A percentile compares a stretch with the other conserved stretches of the same genome.
Conservation (phyloP, 2,329 filamentous ascomycete genomes). For the Parastagonospora nodorum region DNA sequence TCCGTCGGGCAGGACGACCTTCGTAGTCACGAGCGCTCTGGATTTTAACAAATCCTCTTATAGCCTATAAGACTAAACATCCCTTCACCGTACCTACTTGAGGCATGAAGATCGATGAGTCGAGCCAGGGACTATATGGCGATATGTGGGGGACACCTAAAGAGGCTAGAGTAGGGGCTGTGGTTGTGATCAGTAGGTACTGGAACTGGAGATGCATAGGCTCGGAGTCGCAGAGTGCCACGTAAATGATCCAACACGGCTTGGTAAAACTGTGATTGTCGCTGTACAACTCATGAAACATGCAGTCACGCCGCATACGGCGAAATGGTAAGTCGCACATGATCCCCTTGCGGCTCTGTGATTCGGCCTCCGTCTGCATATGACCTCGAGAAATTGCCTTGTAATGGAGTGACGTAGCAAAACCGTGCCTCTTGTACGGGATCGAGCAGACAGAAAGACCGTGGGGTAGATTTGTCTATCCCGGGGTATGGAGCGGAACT, state of each 20-base stretch:
- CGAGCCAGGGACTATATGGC: not conserved
- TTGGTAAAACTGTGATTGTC: conserved; percentile 27
- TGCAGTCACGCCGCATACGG: conserved; percentile 40
- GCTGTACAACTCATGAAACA: conserved; percentile 50
- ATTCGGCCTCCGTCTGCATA: conserved; percentile 39
- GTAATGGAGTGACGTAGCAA: conserved; percentile 38
- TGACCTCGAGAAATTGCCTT: conserved; percentile 42
- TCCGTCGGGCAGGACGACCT: conserved; percentile 24
- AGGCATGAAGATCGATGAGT: not conserved
- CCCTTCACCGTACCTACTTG: not conserved
- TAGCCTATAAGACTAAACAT: conserved; percentile 1
- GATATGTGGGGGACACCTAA: conserved; percentile 1
- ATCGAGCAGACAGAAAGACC: conserved; percentile 15
- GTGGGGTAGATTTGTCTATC: conserved; percentile 24
- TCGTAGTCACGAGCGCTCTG: conserved; percentile 17
- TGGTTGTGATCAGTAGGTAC: conserved; percentile 7
- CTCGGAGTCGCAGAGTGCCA: conserved; percentile 24
- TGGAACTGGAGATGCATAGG: conserved; percentile 15
- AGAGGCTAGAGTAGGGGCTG: conserved; percentile 9
- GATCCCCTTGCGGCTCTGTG: conserved; percentile 39
- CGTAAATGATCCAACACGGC: conserved; percentile 24
- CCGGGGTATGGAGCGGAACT: conserved; percentile 18
- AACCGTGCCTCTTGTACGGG: conserved; percentile 11
- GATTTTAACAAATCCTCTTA: not conserved
- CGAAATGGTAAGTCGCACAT: conserved; percentile 39